phyloP scores from a whole-genome alignment of 2,329 filamentous ascomycete species.

The Monosporascus sp. region DNA sequence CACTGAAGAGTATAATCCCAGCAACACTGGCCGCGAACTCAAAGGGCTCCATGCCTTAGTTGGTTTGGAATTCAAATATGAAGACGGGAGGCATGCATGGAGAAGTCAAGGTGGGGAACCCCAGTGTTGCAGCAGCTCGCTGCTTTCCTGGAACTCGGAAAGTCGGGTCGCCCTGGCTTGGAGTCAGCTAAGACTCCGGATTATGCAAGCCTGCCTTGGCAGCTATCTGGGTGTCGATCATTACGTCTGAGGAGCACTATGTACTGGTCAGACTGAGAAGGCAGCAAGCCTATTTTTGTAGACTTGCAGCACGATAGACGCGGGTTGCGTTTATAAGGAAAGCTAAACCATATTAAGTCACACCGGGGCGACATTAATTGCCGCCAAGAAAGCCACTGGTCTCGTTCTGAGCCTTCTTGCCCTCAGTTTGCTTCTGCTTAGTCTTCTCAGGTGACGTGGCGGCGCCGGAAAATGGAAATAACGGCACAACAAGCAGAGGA shows the following conservation, averaged over 20 bases:
- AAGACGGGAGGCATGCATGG: neutral
- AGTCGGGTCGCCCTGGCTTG: no score
- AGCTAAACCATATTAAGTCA: no score
- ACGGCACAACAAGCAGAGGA: neutral
- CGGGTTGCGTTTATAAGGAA: neutral
- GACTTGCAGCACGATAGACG: no score
- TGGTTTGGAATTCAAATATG: neutral
- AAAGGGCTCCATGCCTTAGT: neutral
- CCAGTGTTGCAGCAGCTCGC: neutral
- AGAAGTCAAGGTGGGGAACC: neutral
- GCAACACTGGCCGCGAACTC: neutral
- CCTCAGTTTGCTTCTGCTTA: neutral
- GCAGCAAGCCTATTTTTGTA: neutral
- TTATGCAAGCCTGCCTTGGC: neutral
- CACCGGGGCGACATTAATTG: neutral
- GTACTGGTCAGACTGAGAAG: neutral
- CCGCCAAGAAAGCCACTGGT: neutral
- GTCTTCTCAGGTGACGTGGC: neutral
- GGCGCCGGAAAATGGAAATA: neutral
- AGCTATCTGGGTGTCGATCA: neutral
- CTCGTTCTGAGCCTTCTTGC: neutral
- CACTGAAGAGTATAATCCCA: neutral
- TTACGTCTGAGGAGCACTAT: neutral
- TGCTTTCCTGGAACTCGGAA: no score
- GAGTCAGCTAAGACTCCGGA: no score